Base-by-base conservation (phyloP, 345 rosid species). In the Mercurialis annua region DNA sequence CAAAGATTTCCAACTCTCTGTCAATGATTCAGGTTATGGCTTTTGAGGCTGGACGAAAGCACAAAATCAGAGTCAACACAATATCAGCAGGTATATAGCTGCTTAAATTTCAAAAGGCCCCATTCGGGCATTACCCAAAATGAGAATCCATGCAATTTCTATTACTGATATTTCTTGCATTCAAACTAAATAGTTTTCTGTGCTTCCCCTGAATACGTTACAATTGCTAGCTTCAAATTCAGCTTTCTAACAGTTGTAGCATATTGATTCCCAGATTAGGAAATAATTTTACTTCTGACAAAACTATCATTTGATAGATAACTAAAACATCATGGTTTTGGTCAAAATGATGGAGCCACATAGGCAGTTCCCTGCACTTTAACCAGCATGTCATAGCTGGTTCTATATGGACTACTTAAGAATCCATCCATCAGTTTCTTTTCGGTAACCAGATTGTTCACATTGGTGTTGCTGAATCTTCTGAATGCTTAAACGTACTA, bases 41-140 rank as follows among this genome's bases (percentile, higher is more conserved):
- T 46, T 86, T 84, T 52, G 89, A 88, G 74, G 91, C 95, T 1
- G 95, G 91, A 77, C 84, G 95, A 62, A 86, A 86, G 65, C 71
- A 79, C 77, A 83, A 65, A 72, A 84, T 88, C 57, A 77, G 95
- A 69, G 91, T 88, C 62, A 88, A 88, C 74, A 69, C 91, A 3
- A 84, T 86, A 67, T 88, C 95, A 8, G 91, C 89, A 1, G 90
- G 90, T 86, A 88, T 44, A 43, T 8, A 12, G 60, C 44, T 38
- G 36, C 12, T 55, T 57, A 18, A 26, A 5, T 6, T 42, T 30
- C 44, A 21, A 21, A 27, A 30, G 48, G 11, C n/a, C n/a, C 10
- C 21, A 36, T n/a, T n/a, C n/a, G n/a, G n/a, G n/a, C n/a, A n/a
- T 26, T 24, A 5, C 30, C 58, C 30, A 0, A 17, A 29, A 29